These are phyloP conservation scores for Mucor piriformis DNA, from an alignment of 371 early-diverging fungal genomes.

Conservation along the genomic window DNA sequence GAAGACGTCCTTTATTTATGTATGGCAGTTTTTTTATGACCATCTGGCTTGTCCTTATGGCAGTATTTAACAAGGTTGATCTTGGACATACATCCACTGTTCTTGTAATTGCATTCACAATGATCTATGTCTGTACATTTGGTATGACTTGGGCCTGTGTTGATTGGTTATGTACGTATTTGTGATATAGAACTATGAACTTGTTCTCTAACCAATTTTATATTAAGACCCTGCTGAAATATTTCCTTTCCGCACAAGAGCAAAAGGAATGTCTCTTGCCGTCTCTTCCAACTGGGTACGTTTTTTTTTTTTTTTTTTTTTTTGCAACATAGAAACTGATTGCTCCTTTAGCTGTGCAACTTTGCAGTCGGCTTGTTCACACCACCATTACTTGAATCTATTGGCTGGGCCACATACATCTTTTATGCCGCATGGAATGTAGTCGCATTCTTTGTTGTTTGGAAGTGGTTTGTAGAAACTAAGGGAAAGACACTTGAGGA, in stretches of 20 bases:
- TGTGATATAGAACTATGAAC: not conserved
- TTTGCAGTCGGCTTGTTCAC: constrained; percentile 46
- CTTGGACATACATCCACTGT: constrained; percentile 44
- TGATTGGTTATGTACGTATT: constrained; percentile 40
- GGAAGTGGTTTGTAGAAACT: constrained; percentile 50
- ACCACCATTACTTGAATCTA: constrained; percentile 31
- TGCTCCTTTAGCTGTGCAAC: constrained; percentile 30
- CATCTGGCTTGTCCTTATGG: constrained; percentile 41
- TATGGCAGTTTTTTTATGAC: constrained; percentile 38
- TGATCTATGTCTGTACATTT: constrained; percentile 43
- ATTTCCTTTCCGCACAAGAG: constrained; percentile 48
- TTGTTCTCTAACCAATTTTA: not conserved
- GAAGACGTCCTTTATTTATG: constrained; percentile 47
- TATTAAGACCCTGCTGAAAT: constrained; percentile 63
- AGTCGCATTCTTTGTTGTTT: constrained; percentile 36
- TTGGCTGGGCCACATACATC: constrained; percentile 47
- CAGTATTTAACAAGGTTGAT: constrained; percentile 38
- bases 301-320: not conserved
- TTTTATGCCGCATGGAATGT: constrained; percentile 48
- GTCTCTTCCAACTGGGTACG: constrained; percentile 67
- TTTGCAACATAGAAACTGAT: not conserved
- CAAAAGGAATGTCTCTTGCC: constrained; percentile 44
- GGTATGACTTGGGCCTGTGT: constrained; percentile 46
- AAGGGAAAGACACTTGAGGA: constrained; percentile 56
- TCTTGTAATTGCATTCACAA: constrained; percentile 36